Evolutionary conservation across 2,329 filamentous ascomycete genomes (phyloP).

Genomic region (Fusarium annulatum): DNA sequence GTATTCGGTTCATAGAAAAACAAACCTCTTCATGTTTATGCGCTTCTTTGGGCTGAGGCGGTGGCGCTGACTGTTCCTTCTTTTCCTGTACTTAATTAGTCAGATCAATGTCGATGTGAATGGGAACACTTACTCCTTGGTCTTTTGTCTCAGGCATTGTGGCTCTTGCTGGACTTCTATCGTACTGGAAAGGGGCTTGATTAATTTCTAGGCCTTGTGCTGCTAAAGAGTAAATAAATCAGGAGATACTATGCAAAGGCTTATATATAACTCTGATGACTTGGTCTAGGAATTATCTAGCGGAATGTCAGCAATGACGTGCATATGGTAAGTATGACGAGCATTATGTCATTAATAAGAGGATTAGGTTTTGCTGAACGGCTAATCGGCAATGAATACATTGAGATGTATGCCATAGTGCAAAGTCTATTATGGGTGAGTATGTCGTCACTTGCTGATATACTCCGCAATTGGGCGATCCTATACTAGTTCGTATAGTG

Average conservation of each 20-base stretch:
- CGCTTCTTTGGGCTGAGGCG: neutral
- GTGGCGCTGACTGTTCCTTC: neutral
- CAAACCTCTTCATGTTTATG: neutral
- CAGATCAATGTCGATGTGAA: neutral
- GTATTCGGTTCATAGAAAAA: rapidly evolving
- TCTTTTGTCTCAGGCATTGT: neutral
- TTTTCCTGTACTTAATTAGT: neutral
- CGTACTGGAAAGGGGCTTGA: rapidly evolving
- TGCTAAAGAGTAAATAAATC: rapidly evolving
- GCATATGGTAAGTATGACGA: neutral
- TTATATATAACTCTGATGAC: rapidly evolving
- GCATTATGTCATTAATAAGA: neutral
- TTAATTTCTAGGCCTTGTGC: rapidly evolving
- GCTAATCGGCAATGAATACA: neutral
- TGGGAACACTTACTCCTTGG: neutral
- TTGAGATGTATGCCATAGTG: neutral
- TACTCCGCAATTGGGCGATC: neutral
- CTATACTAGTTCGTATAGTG: neutral
- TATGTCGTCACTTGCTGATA: neutral
- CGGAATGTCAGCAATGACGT: neutral
- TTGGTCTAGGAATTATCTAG: rapidly evolving
- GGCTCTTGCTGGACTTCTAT: rapidly evolving
- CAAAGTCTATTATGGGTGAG: neutral
- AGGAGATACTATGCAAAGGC: neutral
- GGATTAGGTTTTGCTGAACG: neutral